phyloP scores from a whole-genome alignment of 2,329 filamentous ascomycete species.

The Chaetomium sp. region DNA sequence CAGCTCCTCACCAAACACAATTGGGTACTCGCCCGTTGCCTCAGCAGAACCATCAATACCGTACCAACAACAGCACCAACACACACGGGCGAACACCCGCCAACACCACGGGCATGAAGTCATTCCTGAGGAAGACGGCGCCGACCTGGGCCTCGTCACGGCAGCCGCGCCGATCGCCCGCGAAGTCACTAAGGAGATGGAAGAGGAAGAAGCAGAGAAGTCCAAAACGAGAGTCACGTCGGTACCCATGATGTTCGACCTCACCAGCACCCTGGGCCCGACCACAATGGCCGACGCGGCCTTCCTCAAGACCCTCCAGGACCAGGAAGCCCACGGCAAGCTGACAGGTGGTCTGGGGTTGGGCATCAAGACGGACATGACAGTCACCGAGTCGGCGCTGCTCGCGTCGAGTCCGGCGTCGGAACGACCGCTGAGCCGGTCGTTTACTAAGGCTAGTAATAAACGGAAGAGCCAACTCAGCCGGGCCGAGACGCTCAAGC shows the following conservation, averaged over 20 bases:
- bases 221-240: conserved; percentile 16
- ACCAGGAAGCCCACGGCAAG: conserved; percentile 47
- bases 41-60: neutral
- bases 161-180: conserved; percentile 37
- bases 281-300: conserved; percentile 38
- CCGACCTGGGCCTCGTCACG: conserved; percentile 36
- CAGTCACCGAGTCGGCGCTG: conserved; percentile 45
- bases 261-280: conserved; percentile 42
- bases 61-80: neutral
- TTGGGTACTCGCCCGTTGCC: conserved; percentile 21
- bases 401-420: conserved; percentile 32
- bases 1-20: conserved; percentile 6
- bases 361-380: conserved; percentile 44
- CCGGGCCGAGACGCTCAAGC: conserved; percentile 37
- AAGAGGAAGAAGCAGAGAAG: conserved; percentile 16
- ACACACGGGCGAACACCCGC: conserved; percentile 14
- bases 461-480: conserved; percentile 14
- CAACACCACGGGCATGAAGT: conserved; percentile 23
- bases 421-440: conserved; percentile 33
- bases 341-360: conserved; percentile 53
- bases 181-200: conserved; percentile 13
- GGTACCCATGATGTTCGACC: conserved; percentile 36
- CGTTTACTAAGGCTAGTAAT: conserved; percentile 32
- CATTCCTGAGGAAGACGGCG: conserved; percentile 36
- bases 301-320: conserved; percentile 41